Evolutionary conservation across 208 protist genomes (phyloP), one percentile per base, ranked within the genome.

Genomic region (Leishmania gerbilli): DNA sequence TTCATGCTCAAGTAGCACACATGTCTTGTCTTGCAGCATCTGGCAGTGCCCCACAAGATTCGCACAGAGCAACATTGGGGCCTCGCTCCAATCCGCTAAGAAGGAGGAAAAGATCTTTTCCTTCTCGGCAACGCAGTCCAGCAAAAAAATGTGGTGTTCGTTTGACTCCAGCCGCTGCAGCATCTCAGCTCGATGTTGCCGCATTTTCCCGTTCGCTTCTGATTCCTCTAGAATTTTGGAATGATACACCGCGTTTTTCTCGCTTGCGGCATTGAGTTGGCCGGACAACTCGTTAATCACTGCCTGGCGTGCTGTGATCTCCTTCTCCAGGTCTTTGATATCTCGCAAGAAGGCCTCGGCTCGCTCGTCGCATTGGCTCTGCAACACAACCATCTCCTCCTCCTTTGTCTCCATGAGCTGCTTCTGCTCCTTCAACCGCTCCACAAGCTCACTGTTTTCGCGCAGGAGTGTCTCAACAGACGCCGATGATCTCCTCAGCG

Each of bases 231-330:
- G 72, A 81, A 93, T 88, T 79, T 88, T 92, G 3, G 55, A 76
- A 69, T 93, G 87, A 65, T 92, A 90, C 40, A 79, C 78, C 19
- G 88, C 80, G 74, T 90, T 93, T 69, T 87, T 95, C 37, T 88
- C 86, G 64, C 88, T 93, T 2, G 87, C 87, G 19, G 87, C 84
- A 71, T 84, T 84, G 21, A 96, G 81, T 69, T 96, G 91, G 15
- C 85, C 83, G 27, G 91, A 93, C 31, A 97, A 79, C 42, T 89
- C 85, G n/a, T 90, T 88, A 51, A 97, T 93, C 37, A 97, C 83
- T 6, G 74, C 27, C 56, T 94, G 91, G 34, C 89, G 83, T 37
- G 75, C 89, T 15, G 55, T 74, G 17, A 95, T 87, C 40, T 95
- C 91, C 17, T 84, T 79, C 53, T 93, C 86, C 49, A 93, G 85